Evolutionary conservation across 208 protist species (phyloP).

Genomic region (Leishmania mexicana): DNA sequence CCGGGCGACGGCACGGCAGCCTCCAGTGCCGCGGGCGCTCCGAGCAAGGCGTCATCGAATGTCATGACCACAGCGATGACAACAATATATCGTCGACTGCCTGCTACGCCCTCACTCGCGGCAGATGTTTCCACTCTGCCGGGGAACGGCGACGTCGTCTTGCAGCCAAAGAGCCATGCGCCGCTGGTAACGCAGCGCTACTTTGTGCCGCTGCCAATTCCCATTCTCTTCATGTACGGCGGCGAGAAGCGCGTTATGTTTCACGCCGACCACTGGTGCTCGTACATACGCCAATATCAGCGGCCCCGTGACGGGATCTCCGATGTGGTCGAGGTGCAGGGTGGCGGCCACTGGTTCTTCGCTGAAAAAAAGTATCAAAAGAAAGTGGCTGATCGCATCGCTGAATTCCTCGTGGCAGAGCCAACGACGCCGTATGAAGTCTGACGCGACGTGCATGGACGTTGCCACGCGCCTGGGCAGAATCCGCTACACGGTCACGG

Average conservation of each 20-base stretch:
- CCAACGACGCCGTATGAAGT: background rate
- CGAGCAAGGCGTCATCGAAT: conserved; percentile 21
- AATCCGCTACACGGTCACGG: background rate
- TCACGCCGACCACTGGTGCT: conserved; percentile 65
- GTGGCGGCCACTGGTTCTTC: conserved; percentile 85
- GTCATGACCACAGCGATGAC: conserved; percentile 37
- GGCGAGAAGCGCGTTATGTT: conserved; percentile 50
- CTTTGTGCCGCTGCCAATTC: conserved; percentile 59
- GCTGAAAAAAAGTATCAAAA: conserved; percentile 54
- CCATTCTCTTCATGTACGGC: conserved; percentile 79
- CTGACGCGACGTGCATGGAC: background rate
- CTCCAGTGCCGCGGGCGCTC: background rate
- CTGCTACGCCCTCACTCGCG: conserved; percentile 23
- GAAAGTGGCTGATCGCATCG: conserved; percentile 50
- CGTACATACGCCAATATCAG: conserved; percentile 58
- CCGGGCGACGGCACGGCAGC: background rate
- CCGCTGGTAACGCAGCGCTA: conserved; percentile 58
- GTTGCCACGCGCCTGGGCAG: background rate
- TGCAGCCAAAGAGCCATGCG: conserved; percentile 24
- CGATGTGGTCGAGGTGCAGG: conserved; percentile 60
- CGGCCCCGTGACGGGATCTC: conserved; percentile 63
- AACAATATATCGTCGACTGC: conserved; percentile 32
- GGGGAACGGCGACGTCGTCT: conserved; percentile 20
- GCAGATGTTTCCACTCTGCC: conserved; percentile 24
- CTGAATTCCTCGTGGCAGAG: conserved; percentile 48